Evolutionary conservation across 345 rosid genomes (phyloP), one percentile per base, ranked within the genome.

Genomic region (Limnanthes douglasii): DNA sequence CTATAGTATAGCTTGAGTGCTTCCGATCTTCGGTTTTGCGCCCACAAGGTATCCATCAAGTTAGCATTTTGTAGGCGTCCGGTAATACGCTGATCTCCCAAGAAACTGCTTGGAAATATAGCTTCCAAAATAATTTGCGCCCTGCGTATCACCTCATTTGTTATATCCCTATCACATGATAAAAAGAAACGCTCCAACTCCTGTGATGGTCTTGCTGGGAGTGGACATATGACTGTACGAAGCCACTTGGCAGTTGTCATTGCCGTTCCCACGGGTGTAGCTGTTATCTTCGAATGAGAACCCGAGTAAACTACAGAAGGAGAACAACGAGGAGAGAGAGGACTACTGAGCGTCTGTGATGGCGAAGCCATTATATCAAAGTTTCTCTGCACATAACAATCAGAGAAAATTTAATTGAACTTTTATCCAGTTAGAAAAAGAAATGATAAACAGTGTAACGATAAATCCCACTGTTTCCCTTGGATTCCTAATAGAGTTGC

Each of bases 211-310:
- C 68, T 73, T 18, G 94, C 57, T 45, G 78, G 66, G 31, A 84
- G 82, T 36, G 94, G 80, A 45, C 84, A 80, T 50, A 90, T 65
- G 40, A 75, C 62, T 14, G 72, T 69, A 21, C 94, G 73, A 21
- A 90, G 96, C 98, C 98, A 90, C 62, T 84, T 84, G 15, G 98
- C 94, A 43, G 98, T 90, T 44, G 92, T 80, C 96, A 90, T 77
- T 39, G 95, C 95, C 14, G 86, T 66, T 60, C 77, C 74, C 31
- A 90, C 82, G 11, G 98, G 96, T 42, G 98, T 90, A 43, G 85
- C 65, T 37, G 74, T 67, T 53, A 77, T 51, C 73, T 64, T 80
- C 28, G 51, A 45, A 41, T 41, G 59, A 37, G 86, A 70, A 44
- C 67, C 74, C 40, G 53, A 54, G 61, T 70, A 83, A 42, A 72